Percentiles rank a stretch among this genome's conserved stretches.
phyloP scores from a whole-genome alignment of 306 rosid species.

The Vicia villosa region DNA sequence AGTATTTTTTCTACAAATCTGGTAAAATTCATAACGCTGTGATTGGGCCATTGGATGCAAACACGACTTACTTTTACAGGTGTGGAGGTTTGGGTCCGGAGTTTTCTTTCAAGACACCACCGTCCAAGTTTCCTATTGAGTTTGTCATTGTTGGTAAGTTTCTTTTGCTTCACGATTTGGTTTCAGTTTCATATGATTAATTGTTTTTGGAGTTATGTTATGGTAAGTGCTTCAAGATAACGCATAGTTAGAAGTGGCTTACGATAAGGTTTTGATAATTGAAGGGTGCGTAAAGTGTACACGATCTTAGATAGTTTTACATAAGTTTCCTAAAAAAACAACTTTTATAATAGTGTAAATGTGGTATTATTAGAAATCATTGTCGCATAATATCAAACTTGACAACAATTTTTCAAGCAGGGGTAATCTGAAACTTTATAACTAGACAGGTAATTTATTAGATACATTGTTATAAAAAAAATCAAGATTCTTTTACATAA shows the following conservation, averaged over 20 bases:
- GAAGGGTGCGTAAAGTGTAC: neutral
- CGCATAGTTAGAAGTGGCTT: neutral
- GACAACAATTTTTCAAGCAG: neutral
- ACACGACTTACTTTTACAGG: slow-evolving; percentile 44
- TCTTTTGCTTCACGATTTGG: no score
- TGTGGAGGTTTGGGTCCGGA: slow-evolving; percentile 54
- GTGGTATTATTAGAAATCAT: neutral
- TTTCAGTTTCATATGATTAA: neutral
- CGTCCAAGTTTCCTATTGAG: slow-evolving; percentile 56
- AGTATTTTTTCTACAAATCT: slow-evolving; percentile 42
- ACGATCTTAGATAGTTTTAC: neutral
- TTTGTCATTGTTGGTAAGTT: slow-evolving; percentile 71
- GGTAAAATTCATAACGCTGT: slow-evolving; percentile 43
- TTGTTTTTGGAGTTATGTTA: neutral
- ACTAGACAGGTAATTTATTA: no score
- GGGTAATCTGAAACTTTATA: no score
- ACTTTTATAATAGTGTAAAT: neutral
- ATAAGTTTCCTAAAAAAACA: neutral
- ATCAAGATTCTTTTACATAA: no score
- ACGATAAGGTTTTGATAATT: slow-evolving; percentile 8
- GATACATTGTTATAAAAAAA: no score
- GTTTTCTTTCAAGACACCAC: slow-evolving; percentile 69
- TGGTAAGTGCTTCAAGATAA: slow-evolving; percentile 26
- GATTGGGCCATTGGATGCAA: slow-evolving; percentile 43
- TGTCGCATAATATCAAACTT: neutral